Evolutionary conservation across 176 grass and related monocot genomes (phyloP).

Genomic region (Carex littledalei): DNA sequence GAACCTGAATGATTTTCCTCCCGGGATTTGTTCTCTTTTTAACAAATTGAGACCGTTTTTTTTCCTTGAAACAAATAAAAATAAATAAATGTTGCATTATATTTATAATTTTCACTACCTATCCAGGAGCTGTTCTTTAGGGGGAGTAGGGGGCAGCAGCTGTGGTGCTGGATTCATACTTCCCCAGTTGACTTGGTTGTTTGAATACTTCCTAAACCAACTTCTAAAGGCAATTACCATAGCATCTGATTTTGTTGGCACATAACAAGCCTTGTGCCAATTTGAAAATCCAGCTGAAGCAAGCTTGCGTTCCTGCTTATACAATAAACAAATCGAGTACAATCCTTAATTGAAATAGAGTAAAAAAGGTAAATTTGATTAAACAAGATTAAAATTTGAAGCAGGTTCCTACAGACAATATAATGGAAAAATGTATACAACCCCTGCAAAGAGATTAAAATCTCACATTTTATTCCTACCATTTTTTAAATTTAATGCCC

Average conservation of each 20-base stretch:
- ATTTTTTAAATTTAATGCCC: background rate
- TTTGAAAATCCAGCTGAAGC: conserved; percentile 35
- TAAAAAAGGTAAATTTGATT: background rate
- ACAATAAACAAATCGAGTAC: background rate
- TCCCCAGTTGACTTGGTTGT: conserved; percentile 53
- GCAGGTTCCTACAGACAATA: background rate
- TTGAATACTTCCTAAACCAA: conserved; percentile 78
- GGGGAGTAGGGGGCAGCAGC: conserved; percentile 50
- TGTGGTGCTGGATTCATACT: background rate
- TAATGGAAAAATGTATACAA: background rate
- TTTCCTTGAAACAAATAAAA: background rate
- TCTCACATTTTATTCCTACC: background rate
- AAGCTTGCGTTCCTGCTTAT: conserved; percentile 57
- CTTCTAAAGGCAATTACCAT: conserved; percentile 80
- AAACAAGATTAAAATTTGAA: background rate
- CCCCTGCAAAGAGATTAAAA: background rate
- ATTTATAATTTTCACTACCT: conserved; percentile 36
- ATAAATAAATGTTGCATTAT: background rate
- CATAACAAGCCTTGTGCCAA: conserved; percentile 67
- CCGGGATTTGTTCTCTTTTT: background rate
- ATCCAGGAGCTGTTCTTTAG: conserved; percentile 62
- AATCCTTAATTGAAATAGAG: background rate
- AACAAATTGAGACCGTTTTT: background rate
- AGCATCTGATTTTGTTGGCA: conserved; percentile 66
- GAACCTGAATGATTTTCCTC: background rate